Evolutionary conservation across 768 basidiomycete genomes (phyloP), one percentile per base, ranked within the genome.

Genomic region (Coprinellus micaceus): DNA sequence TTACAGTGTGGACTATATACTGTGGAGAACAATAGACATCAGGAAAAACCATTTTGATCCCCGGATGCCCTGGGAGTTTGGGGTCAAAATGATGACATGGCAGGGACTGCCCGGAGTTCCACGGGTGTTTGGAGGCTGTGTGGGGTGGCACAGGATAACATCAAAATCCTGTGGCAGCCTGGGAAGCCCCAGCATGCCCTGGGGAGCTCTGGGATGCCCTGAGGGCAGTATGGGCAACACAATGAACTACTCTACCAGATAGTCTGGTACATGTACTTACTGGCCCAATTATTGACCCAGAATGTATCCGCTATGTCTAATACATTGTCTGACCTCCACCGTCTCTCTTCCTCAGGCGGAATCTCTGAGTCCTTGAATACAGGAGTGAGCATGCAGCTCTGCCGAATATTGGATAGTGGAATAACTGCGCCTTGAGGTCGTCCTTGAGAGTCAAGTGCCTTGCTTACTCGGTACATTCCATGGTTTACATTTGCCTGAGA

Each of bases 381-480:
- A 3, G 73, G 74, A 37, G 70, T 60, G 1, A 74, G 60, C 61
- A 72, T 71, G 40, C 71, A 72, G 29, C 64, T 66, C 28, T 71
- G 68, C 1, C 64, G 40, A 30, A 72, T 73, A n/a, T 61, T 53
- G 17, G 61, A 60, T 0, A 74, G 21, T 4, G 72, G 66, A 22
- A 75, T 60, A 46, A 75, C 62, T 15, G 63, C 52, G 6, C 59
- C 58, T 58, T 13, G 53, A 3, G 28, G 51, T 33, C 36, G 24
- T 29, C 56, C 60, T 52, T 58, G 53, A 29, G 30, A 7, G 40
- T 53, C 52, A 22, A 11, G 21, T 6, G 37, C 52, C 12, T 53
- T 53, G 9, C 21, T 39, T 7, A 53, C 40, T 41, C 39, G 11
- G 25, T 53, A 53, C 37, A 53, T n/a, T 6, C 52, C 52, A 61